Percentiles rank a stretch among this genome's conserved stretches.
Conservation (phyloP, 768 basidiomycete genomes). For the Pluteus cervinus region DNA sequence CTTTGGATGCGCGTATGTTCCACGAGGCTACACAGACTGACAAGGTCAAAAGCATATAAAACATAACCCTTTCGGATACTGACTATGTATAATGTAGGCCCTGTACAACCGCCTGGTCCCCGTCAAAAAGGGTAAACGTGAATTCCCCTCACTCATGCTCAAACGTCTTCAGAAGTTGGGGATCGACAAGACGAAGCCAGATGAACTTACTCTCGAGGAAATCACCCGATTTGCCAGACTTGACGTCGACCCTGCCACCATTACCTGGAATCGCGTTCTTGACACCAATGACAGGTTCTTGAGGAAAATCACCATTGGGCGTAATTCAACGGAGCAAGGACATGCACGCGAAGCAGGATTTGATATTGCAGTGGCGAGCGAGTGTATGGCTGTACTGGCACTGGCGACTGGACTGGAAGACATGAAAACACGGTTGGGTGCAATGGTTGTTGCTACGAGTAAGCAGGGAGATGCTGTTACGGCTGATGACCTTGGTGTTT, state of each 20-base stretch:
- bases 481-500: conserved; percentile 92
- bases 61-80: neutral
- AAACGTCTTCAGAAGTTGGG: conserved; percentile 93
- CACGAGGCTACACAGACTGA: conserved; percentile 95
- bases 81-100: conserved; percentile 33
- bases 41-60: conserved; percentile 44
- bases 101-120: conserved; percentile 91
- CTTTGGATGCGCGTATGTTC: conserved; percentile 95
- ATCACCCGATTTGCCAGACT: conserved; percentile 85
- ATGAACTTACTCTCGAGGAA: conserved; percentile 90
- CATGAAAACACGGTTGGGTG: conserved; percentile 88
- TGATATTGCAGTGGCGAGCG: conserved; percentile 95
- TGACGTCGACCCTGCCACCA: conserved; percentile 84
- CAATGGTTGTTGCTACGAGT: conserved; percentile 95
- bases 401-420: conserved; percentile 83
- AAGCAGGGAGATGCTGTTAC: conserved; percentile 90
- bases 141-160: conserved; percentile 94
- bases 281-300: conserved; percentile 98
- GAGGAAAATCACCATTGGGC: conserved; percentile 91
- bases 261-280: conserved; percentile 97
- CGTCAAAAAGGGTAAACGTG: conserved; percentile 87
- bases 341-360: conserved; percentile 87
- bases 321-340: conserved; percentile 83
- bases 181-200: conserved; percentile 89
- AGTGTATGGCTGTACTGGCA: conserved; percentile 97